phyloP scores from a whole-genome alignment of 2,329 filamentous ascomycete genomes.

The Clathrospora elynae region DNA sequence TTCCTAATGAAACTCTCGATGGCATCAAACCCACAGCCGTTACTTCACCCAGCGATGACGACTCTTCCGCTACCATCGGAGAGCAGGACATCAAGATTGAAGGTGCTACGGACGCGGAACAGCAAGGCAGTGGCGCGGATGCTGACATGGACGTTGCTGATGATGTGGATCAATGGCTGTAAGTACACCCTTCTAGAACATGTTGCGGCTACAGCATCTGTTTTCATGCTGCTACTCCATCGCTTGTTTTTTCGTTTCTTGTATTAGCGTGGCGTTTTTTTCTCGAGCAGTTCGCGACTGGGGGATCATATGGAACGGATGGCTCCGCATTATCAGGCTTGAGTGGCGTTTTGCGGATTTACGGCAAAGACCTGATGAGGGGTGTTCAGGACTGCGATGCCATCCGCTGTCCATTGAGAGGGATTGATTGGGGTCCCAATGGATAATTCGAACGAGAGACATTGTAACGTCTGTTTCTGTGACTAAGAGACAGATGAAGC shows the following conservation, averaged over 20 bases:
- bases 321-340: too few relatives aligned
- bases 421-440: too few relatives aligned
- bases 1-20: conserved; percentile 42
- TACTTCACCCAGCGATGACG: too few relatives aligned
- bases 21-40: conserved; percentile 14
- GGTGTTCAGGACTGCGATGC: too few relatives aligned
- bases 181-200: background rate
- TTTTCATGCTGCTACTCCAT: background rate
- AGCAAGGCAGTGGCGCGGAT: conserved; percentile 16
- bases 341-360: too few relatives aligned
- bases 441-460: too few relatives aligned
- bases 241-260: background rate
- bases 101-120: conserved; percentile 13
- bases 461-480: too few relatives aligned
- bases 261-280: conserved; percentile 3
- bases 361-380: too few relatives aligned
- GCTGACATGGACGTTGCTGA: conserved; percentile 44
- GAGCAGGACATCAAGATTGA: conserved; percentile 11
- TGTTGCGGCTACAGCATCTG: background rate
- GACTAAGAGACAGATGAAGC: too few relatives aligned
- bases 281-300: too few relatives aligned
- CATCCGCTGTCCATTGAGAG: too few relatives aligned
- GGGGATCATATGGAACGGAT: too few relatives aligned
- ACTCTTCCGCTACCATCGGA: conserved; percentile 20
- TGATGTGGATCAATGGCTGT: conserved; percentile 42